A percentile compares a stretch with the other conserved stretches of the same genome.
Conservation (phyloP, 305 asterid species). For the Fraxinus nigra region DNA sequence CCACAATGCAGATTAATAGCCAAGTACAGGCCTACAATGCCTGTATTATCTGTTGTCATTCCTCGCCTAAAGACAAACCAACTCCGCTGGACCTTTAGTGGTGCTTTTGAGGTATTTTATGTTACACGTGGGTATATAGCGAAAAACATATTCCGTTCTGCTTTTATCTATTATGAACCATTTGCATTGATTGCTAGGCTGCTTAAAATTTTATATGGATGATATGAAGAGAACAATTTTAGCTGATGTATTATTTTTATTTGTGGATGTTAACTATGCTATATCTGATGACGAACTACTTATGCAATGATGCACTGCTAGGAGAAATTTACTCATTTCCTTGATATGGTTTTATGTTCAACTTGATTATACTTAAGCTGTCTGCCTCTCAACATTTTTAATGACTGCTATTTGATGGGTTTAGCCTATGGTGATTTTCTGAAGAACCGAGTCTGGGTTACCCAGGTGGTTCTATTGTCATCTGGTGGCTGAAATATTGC, state of each 20-base stretch:
- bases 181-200: background rate
- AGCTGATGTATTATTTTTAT: background rate
- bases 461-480: background rate
- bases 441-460: background rate
- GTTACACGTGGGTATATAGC: background rate
- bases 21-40: conserved; percentile 83
- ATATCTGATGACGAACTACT: background rate
- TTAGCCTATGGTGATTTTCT: background rate
- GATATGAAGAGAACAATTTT: background rate
- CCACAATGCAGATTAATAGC: conserved; percentile 61
- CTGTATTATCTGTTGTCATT: conserved; percentile 70
- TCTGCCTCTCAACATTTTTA: background rate
- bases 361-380: background rate
- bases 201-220: background rate
- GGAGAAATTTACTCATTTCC: background rate
- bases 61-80: conserved; percentile 75
- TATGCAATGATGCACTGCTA: background rate
- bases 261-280: background rate
- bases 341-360: background rate
- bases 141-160: background rate
- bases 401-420: background rate
- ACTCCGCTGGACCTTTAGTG: conserved; percentile 22
- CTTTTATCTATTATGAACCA: background rate
- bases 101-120: background rate
- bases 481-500: background rate